Evolutionary conservation across 78 protist species (phyloP).

Genomic region (Cavenderia fasciculata): DNA sequence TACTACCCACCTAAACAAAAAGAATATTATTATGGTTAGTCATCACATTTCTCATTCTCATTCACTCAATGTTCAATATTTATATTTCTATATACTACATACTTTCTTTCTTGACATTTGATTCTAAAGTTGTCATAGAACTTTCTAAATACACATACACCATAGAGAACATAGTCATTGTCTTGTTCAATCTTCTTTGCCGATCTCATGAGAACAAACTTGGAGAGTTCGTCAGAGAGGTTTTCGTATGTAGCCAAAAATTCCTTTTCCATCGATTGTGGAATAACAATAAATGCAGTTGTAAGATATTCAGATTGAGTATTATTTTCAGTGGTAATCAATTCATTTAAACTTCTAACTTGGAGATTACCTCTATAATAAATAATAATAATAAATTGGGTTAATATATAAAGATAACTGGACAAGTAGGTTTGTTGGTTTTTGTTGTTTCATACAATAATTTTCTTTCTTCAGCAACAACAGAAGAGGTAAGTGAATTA

Average conservation of each 20-base stretch:
- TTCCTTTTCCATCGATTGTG: conserved; percentile 44
- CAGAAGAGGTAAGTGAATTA: conserved; percentile 20
- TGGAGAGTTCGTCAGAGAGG: not conserved
- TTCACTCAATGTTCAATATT: no score
- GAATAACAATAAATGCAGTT: conserved; percentile 86
- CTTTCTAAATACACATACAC: conserved; percentile 81
- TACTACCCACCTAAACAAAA: not conserved
- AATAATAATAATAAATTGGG: not conserved
- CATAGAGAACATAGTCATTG: conserved; percentile 73
- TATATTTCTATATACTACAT: not conserved
- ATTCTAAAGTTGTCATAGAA: conserved; percentile 83
- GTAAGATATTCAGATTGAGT: conserved; percentile 84
- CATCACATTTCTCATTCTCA: no score
- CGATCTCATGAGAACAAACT: conserved; percentile 83
- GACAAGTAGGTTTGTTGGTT: no score
- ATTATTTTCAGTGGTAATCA: conserved; percentile 44
- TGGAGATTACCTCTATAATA: conserved; percentile 64
- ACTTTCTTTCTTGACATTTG: conserved; percentile 81
- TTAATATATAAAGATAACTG: not conserved
- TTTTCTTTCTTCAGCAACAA: conserved; percentile 78
- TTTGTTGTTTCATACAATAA: not conserved
- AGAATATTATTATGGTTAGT: no score
- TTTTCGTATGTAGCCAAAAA: conserved; percentile 47
- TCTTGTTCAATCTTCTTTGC: conserved; percentile 79
- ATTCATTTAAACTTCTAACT: conserved; percentile 45